Conservation (phyloP, 2,329 filamentous ascomycete genomes). For the Exserohilum rostratum region DNA sequence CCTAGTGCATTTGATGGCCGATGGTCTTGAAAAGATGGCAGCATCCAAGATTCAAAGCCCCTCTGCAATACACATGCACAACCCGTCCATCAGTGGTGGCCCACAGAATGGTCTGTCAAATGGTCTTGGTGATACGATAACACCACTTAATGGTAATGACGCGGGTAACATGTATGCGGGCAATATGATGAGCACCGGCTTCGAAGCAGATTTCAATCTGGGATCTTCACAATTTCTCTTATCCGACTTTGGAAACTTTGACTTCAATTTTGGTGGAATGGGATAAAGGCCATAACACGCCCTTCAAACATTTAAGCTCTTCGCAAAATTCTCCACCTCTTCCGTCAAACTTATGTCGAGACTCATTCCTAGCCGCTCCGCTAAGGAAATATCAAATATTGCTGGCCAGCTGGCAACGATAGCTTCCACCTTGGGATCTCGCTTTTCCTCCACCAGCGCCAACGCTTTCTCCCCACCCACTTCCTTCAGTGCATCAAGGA, state of each 20-base stretch:
- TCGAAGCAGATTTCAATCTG: not conserved
- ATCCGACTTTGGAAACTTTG: not conserved
- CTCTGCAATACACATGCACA: not conserved
- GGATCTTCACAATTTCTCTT: not conserved
- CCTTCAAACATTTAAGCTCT: not conserved
- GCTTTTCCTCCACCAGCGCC: not conserved
- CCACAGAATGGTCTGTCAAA: not conserved
- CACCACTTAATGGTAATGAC: not conserved
- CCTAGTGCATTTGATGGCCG: conserved; percentile 55
- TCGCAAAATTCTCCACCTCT: not conserved
- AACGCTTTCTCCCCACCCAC: not conserved
- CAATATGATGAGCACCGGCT: not conserved
- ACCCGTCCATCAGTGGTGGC: not conserved
- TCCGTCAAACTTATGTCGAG: not conserved
- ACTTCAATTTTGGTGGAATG: not conserved
- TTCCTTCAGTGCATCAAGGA: not conserved
- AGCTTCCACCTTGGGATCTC: not conserved
- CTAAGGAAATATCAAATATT: not conserved
- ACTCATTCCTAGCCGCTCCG: not conserved
- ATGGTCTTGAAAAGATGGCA: conserved; percentile 53
- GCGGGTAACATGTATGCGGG: not conserved
- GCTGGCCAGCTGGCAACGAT: not conserved
- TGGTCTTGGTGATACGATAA: not conserved
- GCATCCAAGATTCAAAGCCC: not conserved
- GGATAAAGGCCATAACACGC: not conserved